Percentiles rank a stretch among this genome's conserved stretches.
These are phyloP conservation scores for Meira miltonrushii DNA, from an alignment of 1,284 basidiomycete species.

Conservation along the genomic window DNA sequence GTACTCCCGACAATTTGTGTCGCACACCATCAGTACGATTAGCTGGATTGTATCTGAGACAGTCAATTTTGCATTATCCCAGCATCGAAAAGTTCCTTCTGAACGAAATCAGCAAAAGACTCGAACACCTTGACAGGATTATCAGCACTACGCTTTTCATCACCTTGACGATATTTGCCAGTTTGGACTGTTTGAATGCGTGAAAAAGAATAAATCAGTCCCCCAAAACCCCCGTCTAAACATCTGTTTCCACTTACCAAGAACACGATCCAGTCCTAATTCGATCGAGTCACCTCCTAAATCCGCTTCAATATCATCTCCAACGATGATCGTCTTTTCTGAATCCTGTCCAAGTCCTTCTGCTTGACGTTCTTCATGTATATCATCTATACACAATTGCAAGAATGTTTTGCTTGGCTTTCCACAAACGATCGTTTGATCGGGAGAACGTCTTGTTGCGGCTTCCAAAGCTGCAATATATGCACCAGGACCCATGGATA, in stretches of 20 bases:
- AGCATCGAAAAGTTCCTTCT: background rate
- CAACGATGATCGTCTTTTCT: constrained; percentile 15
- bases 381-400: constrained; percentile 57
- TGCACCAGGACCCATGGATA: constrained; percentile 66
- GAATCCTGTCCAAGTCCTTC: constrained; percentile 53
- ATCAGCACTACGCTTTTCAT: constrained; percentile 56
- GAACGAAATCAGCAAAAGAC: constrained; percentile 58
- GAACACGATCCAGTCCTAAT: constrained; percentile 68
- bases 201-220: constrained; percentile 2
- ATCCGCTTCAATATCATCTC: constrained; percentile 72
- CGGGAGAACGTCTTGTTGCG: constrained; percentile 58
- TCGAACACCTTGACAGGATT: constrained; percentile 60
- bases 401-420: constrained; percentile 65
- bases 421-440: constrained; percentile 57
- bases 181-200: constrained; percentile 60
- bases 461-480: constrained; percentile 65
- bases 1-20: no score
- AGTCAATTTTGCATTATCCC: no score
- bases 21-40: no score
- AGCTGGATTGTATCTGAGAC: no score
- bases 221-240: no score
- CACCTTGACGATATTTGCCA: constrained; percentile 63
- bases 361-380: constrained; percentile 55
- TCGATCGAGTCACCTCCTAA: constrained; percentile 71
- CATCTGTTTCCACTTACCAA: constrained; percentile 58